Conservation (phyloP, 805 yeast genomes). For the Zygotorulaspora chibaensis region DNA sequence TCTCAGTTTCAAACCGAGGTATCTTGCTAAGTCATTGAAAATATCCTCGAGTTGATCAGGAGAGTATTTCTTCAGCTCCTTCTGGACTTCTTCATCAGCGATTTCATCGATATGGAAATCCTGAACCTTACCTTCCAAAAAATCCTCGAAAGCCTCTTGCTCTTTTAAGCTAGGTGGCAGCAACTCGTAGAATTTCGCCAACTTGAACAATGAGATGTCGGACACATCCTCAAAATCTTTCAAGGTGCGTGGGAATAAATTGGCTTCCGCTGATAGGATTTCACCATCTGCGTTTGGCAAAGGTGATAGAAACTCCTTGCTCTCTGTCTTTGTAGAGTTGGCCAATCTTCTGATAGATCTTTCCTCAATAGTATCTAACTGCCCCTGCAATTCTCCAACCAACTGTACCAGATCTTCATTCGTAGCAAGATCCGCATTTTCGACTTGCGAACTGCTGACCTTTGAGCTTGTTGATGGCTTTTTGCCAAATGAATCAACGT, state of each 20-base stretch:
- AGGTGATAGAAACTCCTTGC: slow-evolving; percentile 53
- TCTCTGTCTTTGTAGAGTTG: slow-evolving; percentile 49
- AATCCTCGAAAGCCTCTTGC: slow-evolving; percentile 47
- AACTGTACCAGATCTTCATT: slow-evolving; percentile 82
- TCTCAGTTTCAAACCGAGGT: slow-evolving; percentile 57
- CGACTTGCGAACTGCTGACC: slow-evolving; percentile 27
- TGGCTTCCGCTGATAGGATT: slow-evolving; percentile 41
- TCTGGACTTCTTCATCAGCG: slow-evolving; percentile 28
- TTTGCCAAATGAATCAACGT: slow-evolving; percentile 31
- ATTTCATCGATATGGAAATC: slow-evolving; percentile 37
- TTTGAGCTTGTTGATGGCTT: slow-evolving; percentile 11
- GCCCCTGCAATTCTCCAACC: slow-evolving; percentile 87
- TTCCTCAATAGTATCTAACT: slow-evolving; percentile 73
- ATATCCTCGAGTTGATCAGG: slow-evolving; percentile 50
- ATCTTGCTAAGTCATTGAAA: slow-evolving; percentile 63
- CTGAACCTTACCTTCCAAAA: slow-evolving; percentile 47
- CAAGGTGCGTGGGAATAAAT: slow-evolving; percentile 54
- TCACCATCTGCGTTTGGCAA: slow-evolving; percentile 79
- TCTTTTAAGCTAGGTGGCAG: slow-evolving; percentile 61
- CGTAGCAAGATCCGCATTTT: slow-evolving; percentile 59
- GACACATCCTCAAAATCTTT: slow-evolving; percentile 47
- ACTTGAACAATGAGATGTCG: slow-evolving; percentile 44
- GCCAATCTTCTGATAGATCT: slow-evolving; percentile 66
- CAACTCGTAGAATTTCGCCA: slow-evolving; percentile 72
- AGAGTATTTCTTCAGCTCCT: slow-evolving; percentile 33